Evolutionary conservation across 768 basidiomycete species (phyloP).

Genomic region (Galerina sulciceps): DNA sequence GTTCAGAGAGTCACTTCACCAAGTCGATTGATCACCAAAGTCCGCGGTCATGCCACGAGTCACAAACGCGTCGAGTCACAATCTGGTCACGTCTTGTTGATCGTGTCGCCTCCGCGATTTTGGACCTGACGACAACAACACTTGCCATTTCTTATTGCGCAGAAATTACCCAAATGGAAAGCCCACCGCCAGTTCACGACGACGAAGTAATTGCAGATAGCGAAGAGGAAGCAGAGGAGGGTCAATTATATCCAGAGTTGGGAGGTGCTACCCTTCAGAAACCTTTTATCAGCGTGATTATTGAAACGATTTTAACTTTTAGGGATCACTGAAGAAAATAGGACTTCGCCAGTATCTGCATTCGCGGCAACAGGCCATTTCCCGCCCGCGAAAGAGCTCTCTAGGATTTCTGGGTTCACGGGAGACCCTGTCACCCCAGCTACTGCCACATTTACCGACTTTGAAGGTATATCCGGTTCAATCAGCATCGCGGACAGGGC

Average conservation of each 20-base stretch:
- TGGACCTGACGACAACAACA: not conserved
- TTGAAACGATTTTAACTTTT: not conserved
- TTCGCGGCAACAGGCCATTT: slow-evolving; percentile 9
- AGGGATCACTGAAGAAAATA: not conserved
- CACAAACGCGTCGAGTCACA: slow-evolving; percentile 25
- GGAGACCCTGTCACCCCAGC: slow-evolving; percentile 15
- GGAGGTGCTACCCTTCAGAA: not conserved
- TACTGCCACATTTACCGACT: slow-evolving; percentile 5
- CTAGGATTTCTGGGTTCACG: slow-evolving; percentile 24
- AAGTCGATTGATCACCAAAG: not conserved
- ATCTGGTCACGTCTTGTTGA: slow-evolving; percentile 20
- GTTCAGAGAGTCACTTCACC: too few relatives aligned
- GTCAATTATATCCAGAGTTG: slow-evolving; percentile 1
- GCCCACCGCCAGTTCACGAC: slow-evolving; percentile 6
- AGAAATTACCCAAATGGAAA: slow-evolving; percentile 9
- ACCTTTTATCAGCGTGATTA: not conserved
- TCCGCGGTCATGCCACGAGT: slow-evolving; percentile 1
- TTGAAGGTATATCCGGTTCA: slow-evolving; percentile 16
- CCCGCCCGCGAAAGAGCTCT: not conserved
- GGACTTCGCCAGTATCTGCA: slow-evolving; percentile 18
- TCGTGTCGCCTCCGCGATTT: slow-evolving; percentile 9
- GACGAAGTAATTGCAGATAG: slow-evolving; percentile 57
- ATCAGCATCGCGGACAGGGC: slow-evolving; percentile 59
- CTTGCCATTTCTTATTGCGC: not conserved
- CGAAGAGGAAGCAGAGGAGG: slow-evolving; percentile 26